Percentiles rank a stretch among this genome's conserved stretches.
phyloP scores from a whole-genome alignment of 2,329 filamentous ascomycete species.

The Scopulariopsis brevicaulis region DNA sequence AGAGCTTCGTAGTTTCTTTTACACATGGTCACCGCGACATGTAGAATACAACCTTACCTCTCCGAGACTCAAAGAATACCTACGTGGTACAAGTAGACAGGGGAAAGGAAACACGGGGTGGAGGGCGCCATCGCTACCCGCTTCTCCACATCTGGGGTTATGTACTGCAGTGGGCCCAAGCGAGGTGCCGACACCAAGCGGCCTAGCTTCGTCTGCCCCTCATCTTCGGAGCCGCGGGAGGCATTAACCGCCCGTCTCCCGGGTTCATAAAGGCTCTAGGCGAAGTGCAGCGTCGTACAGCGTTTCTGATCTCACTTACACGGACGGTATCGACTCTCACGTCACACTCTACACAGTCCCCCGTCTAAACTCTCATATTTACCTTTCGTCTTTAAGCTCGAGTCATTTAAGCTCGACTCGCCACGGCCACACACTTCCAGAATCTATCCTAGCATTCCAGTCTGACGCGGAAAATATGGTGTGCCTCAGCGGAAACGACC shows the following conservation, averaged over 20 bases:
- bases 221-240: background rate
- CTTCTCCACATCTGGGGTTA: background rate
- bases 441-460: background rate
- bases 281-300: no score
- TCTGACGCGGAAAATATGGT: background rate
- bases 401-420: background rate
- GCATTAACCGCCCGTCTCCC: background rate
- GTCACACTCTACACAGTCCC: no score
- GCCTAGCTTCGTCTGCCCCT: background rate
- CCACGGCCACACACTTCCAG: background rate
- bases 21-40: no score
- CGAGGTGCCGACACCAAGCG: background rate
- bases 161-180: background rate
- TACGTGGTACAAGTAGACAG: background rate
- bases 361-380: no score
- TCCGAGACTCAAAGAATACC: no score
- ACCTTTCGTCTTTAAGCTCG: no score
- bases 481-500: background rate
- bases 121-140: background rate
- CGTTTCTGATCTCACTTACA: no score
- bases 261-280: background rate
- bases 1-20: no score
- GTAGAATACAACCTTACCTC: no score
- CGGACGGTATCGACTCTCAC: no score
- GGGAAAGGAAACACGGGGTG: background rate